Percentiles rank a stretch among this genome's conserved stretches.
These are phyloP conservation scores for Beauveria australis DNA, from an alignment of 2,329 filamentous ascomycete species.

Conservation along the genomic window DNA sequence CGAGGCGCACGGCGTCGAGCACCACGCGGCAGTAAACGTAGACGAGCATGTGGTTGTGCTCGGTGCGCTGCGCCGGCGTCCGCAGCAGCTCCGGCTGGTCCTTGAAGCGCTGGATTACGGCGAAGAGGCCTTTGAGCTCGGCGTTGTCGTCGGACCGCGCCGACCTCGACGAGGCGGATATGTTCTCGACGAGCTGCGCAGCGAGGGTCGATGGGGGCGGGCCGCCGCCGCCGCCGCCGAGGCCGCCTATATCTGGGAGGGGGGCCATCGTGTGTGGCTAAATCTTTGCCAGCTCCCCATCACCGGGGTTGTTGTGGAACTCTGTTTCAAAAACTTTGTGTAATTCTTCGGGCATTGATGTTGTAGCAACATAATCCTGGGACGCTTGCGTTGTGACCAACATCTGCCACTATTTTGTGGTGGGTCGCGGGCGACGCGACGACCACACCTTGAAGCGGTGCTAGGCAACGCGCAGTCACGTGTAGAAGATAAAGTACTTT, in stretches of 20 bases:
- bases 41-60: slow-evolving; percentile 77
- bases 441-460: neutral
- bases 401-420: neutral
- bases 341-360: neutral
- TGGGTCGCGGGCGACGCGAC: slow-evolving; percentile 11
- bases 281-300: neutral
- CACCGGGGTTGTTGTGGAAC: neutral
- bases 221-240: neutral
- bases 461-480: slow-evolving; percentile 3
- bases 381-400: neutral
- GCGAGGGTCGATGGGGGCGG: slow-evolving; percentile 74
- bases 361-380: neutral
- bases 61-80: slow-evolving; percentile 55
- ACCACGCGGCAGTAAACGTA: slow-evolving; percentile 76
- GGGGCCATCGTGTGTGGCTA: slow-evolving; percentile 6
- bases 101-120: slow-evolving; percentile 46
- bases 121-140: slow-evolving; percentile 64
- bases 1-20: slow-evolving; percentile 58
- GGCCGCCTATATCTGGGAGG: neutral
- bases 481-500: neutral
- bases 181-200: slow-evolving; percentile 77
- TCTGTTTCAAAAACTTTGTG: neutral
- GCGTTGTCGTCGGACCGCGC: slow-evolving; percentile 58
- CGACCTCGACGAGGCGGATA: slow-evolving; percentile 52
- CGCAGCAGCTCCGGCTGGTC: slow-evolving; percentile 47